Evolutionary conservation across 2,329 filamentous ascomycete species (phyloP).

Genomic region (Exserohilum turcica): DNA sequence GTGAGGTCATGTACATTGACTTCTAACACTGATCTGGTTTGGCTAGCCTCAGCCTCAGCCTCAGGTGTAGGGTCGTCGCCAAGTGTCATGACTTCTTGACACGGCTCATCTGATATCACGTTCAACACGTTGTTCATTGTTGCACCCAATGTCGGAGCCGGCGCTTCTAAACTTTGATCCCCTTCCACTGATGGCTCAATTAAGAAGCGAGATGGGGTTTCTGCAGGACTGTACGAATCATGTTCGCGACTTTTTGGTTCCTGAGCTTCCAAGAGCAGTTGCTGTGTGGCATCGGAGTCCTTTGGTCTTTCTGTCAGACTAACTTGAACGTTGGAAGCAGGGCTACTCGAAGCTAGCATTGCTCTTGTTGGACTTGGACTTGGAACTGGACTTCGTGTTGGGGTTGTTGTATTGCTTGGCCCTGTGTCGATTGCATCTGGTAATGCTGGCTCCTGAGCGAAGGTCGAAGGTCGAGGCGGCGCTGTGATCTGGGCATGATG

Average conservation of each 20-base stretch:
- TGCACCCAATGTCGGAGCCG: background rate
- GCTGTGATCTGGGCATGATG: background rate
- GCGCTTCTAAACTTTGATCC: background rate
- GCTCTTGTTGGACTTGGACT: background rate
- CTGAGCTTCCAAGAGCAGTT: background rate
- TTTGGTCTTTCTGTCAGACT: background rate
- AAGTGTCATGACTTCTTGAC: background rate
- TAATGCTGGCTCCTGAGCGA: background rate
- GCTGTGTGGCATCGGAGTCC: background rate
- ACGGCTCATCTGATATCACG: background rate
- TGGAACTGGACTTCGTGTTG: background rate
- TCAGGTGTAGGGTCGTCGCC: background rate
- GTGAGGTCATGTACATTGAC: conserved; percentile 14
- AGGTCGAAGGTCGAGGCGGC: background rate
- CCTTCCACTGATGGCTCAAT: background rate
- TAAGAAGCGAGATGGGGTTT: background rate
- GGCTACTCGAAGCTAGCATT: background rate
- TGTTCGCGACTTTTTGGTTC: background rate
- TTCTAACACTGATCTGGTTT: background rate
- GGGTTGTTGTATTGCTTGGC: background rate
- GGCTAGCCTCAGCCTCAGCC: background rate
- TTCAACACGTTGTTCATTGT: background rate
- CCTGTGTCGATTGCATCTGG: background rate
- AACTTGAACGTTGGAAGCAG: background rate
- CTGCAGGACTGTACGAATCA: background rate